Conservation (phyloP, 345 rosid species). For the Salix udensis region DNA sequence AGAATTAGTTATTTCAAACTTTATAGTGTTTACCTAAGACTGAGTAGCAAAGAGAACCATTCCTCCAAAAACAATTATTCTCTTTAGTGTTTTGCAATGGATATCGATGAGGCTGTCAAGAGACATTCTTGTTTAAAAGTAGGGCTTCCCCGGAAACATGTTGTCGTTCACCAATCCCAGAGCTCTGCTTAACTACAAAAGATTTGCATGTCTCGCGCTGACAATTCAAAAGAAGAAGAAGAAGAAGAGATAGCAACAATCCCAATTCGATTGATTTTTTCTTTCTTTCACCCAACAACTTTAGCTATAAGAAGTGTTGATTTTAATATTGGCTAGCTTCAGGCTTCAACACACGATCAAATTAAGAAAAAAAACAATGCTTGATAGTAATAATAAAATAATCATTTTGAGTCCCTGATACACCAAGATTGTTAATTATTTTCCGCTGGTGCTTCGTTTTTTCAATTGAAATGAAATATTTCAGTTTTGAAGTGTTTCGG, state of each 20-base stretch:
- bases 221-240: not conserved
- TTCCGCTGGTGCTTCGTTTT: fast-evolving
- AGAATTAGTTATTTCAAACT: not conserved
- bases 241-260: not conserved
- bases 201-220: not conserved
- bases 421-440: no score
- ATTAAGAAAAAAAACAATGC: not conserved
- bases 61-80: not conserved
- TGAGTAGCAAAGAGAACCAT: not conserved
- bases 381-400: not conserved
- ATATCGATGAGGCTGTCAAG: conserved; percentile 2
- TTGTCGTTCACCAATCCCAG: conserved; percentile 6
- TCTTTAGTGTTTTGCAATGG: not conserved
- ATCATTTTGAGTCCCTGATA: not conserved
- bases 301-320: not conserved
- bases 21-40: not conserved
- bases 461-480: no score
- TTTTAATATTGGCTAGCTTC: not conserved
- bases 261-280: not conserved
- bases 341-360: not conserved
- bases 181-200: not conserved
- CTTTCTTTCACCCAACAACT: not conserved
- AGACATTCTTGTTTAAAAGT: not conserved
- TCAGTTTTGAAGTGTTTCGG: no score
- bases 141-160: conserved; percentile 11